Evolutionary conservation across 2,329 filamentous ascomycete species (phyloP), one percentile per base, ranked within the genome.

Genomic region (Fusarium siculi): DNA sequence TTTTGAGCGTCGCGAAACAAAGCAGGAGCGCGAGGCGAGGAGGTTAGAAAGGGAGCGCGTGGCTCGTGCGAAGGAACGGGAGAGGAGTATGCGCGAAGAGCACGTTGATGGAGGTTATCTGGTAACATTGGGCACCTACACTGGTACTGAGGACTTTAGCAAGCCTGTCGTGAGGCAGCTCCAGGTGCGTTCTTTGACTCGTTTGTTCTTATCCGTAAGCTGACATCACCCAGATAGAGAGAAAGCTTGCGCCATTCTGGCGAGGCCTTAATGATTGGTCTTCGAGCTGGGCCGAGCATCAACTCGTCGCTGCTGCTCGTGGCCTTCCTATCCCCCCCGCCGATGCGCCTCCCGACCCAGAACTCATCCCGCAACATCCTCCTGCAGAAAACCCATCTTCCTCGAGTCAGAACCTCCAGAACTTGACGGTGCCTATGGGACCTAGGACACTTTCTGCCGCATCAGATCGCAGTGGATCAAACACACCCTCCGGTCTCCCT

Each of bases 241-340:
- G 96, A 75, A 92, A 93, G 70, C 84, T 99, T 70, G 96, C 96
- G 46, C 96, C 96, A 0, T 99, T 99, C 81, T 99, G 96, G 95
- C 92, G 93, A 79, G 96, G 96, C 9, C 85, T 99, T 8, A 92
- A 97, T 73, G 95, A 98, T 81, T 94, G 96, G 81, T 92, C 92
- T 21, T 89, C 93, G 28, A 93, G 90, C 58, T 99, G 96, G 96
- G 93, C 94, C 18, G 96, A 99, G 79, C 92, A 96, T 82, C 96
- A 99, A 82, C 90, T 99, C n/a, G 90, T 98, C 77, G 95, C 96
- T 64, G 95, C 94, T 30, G 96, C 93, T 55, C 91, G 94, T 78
- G 95, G 94, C 25, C 88, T 97, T 63, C 90, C 93, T 7, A 91
- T 98, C 56, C 96, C 96, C 18, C 89, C 93, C 12, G 90, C 96